Evolutionary conservation across 1,284 basidiomycete genomes (phyloP), one percentile per base, ranked within the genome.

Genomic region (Erythrobasidium hasegawianum): DNA sequence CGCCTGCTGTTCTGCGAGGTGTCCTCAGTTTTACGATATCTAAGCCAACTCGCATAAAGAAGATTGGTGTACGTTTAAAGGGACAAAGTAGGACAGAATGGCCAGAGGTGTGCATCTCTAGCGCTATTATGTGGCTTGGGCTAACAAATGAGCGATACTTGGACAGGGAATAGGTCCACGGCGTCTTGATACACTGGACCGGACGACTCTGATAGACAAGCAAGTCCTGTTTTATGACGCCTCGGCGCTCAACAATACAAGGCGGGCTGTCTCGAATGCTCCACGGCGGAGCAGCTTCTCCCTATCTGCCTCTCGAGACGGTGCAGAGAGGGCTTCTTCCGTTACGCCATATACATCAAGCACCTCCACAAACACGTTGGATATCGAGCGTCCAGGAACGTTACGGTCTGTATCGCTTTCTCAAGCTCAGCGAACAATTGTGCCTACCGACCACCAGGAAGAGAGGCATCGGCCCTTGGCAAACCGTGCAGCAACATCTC

Each of bases 81-180:
- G 94, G 90, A 5, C 87, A 83, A 70, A 76, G 79, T 3, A 75
- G 80, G 62, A 84, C 83, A 14, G 83, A 84, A 70, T 96, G 92
- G 88, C 87, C 89, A 2, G 92, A 97, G 89, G 92, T 91, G 71
- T 60, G 83, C 59, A n/a, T n/a, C n/a, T n/a, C n/a, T n/a, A n/a
- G n/a, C n/a, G n/a, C n/a, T n/a, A n/a, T n/a, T n/a, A n/a, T n/a
- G n/a, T n/a, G n/a, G n/a, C n/a, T n/a, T n/a, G n/a, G n/a, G n/a
- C n/a, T n/a, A n/a, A n/a, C n/a, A n/a, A n/a, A n/a, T n/a, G n/a
- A n/a, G n/a, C n/a, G n/a, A n/a, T n/a, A n/a, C n/a, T n/a, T n/a
- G n/a, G n/a, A n/a, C n/a, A n/a, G n/a, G 91, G 90, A 40, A 83
- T 89, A 68, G 92, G 90, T 64, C 85, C 88, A 29, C 82, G 87